Base-by-base conservation (phyloP, 2,329 filamentous ascomycete species). In the Colletotrichum caudatum region DNA sequence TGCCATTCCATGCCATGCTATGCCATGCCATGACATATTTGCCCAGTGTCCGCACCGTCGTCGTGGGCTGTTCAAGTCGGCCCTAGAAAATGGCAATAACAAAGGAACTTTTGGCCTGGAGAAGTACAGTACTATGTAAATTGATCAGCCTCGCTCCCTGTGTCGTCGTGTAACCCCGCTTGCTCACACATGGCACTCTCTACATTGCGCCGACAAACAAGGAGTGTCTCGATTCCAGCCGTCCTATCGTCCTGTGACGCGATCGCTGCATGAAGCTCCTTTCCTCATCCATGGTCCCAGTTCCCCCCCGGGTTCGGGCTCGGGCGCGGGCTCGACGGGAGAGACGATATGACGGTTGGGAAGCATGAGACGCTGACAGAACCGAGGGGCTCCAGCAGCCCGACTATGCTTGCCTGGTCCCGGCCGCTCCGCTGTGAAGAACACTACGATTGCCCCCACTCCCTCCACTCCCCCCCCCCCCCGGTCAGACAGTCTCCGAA, bases 401-500 rank as follows among this genome's bases (percentile, higher is more conserved):
- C 35, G 37, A 54, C 14, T 18, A 46, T 59, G 58, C 58, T 23
- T 50, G 58, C 58, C 33, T 50, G 51, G 20, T 29, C 59, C 14
- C 26, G 44, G 35, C 44, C 20, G 51, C 50, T 53, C 64, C 64
- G 39, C 51, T 16, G 41, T 51, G 65, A 64, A 68, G 51, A 71
- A 58, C 50, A 53, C 60, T 53, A 64, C 16, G 51, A 65, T 58
- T 65, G 41, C 41, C 59, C 29, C 2, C 29, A 29, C 29, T n/a
- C n/a, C n/a, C n/a, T n/a, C n/a, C n/a, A n/a, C n/a, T n/a, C n/a
- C n/a, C n/a, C n/a, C n/a, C n/a, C n/a, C 29, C 57, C 53, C 57
- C 60, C 51, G 51, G 60, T 46, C 54, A 70, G 39, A 54, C 68
- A 71, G 39, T 46, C 58, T 44, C 65, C 54, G 41, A 64, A 57